A percentile compares a stretch with the other conserved stretches of the same genome.
Evolutionary conservation across 2,329 filamentous ascomycete species (phyloP).

Genomic region (Sporothrix protearum): DNA sequence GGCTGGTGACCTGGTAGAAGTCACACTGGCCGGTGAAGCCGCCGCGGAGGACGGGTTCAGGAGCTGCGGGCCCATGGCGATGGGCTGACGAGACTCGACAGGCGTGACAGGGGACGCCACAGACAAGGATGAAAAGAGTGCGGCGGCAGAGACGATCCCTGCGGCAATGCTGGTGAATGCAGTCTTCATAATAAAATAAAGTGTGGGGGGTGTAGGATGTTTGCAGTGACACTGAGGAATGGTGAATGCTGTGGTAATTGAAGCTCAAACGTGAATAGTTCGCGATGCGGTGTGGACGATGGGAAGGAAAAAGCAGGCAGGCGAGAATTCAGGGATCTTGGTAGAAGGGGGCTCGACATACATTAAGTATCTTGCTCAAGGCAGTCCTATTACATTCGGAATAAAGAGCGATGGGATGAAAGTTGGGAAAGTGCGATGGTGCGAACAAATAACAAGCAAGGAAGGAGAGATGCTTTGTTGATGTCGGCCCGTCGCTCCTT

Average conservation of each 20-base stretch:
- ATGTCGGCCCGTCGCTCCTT: not conserved
- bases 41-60: not conserved
- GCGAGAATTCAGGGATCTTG: not conserved
- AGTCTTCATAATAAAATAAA: not conserved
- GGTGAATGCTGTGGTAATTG: not conserved
- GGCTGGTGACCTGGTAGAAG: constrained; percentile 1
- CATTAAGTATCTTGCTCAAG: not conserved
- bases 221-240: not conserved
- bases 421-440: not conserved
- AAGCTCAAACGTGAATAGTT: not conserved
- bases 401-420: not conserved
- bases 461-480: constrained; percentile 3
- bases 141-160: not conserved
- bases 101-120: not conserved
- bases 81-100: not conserved
- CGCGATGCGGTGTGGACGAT: not conserved
- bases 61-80: not conserved
- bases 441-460: not conserved
- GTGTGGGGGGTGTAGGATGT: not conserved
- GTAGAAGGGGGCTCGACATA: not conserved
- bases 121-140: not conserved
- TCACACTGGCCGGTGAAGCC: not conserved
- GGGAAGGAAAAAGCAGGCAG: not conserved
- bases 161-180: too few relatives aligned
- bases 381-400: not conserved